Evolutionary conservation across 169 alveolate species (phyloP).

Genomic region (Cryptosporidium andersoni): DNA sequence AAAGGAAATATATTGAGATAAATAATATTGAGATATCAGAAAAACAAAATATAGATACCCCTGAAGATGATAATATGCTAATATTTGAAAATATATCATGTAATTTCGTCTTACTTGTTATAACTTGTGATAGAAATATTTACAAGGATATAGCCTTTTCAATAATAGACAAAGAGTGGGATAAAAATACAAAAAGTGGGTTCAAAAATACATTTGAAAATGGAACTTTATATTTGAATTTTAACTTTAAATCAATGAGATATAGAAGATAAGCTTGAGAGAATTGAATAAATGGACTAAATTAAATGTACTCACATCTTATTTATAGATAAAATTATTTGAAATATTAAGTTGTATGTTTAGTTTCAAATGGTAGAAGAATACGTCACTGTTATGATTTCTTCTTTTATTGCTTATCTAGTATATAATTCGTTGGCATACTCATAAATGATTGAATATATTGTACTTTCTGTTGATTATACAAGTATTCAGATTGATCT

Average conservation of each 20-base stretch:
- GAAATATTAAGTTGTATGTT: no score
- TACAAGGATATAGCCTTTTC: conserved; percentile 60
- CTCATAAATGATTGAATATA: not conserved
- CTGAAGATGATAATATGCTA: conserved; percentile 5
- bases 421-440: no score
- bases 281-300: not conserved
- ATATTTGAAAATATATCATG: conserved; percentile 2
- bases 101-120: conserved; percentile 8
- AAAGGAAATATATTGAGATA: conserved; percentile 26
- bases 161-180: conserved; percentile 68
- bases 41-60: conserved; percentile 1
- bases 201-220: conserved; percentile 48
- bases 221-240: conserved; percentile 40
- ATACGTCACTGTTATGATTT: no score
- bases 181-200: conserved; percentile 43
- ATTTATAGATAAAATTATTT: no score
- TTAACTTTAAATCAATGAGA: conserved; percentile 42
- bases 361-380: no score
- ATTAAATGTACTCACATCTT: no score
- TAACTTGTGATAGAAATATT: conserved; percentile 36
- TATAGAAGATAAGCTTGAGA: conserved; percentile 22
- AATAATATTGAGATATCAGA: conserved; percentile 6
- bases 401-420: no score
- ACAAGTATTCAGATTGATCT: no score
- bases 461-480: conserved; percentile 12